Conservation (phyloP, 2,329 filamentous ascomycete genomes). For the Alternaria gaisen region DNA sequence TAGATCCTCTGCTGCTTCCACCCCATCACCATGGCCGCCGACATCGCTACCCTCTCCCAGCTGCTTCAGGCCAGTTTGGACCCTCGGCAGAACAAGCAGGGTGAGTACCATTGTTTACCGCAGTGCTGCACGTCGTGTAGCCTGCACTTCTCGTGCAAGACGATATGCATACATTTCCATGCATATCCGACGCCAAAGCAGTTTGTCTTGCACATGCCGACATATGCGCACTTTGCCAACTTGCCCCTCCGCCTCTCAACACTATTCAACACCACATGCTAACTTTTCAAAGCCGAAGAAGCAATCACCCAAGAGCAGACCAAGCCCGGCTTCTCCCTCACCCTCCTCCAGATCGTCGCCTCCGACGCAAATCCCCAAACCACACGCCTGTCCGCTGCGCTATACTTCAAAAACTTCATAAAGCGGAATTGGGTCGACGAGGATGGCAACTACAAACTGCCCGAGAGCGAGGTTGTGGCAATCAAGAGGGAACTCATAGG, state of each 20-base stretch:
- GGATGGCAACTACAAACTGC: constrained; percentile 91
- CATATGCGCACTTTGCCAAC: not conserved
- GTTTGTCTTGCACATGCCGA: no score
- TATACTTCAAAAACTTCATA: constrained; percentile 99
- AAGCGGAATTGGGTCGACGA: constrained; percentile 94
- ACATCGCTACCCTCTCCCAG: constrained; percentile 74
- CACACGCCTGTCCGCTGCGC: constrained; percentile 83
- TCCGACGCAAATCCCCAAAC: constrained; percentile 75
- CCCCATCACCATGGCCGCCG: constrained; percentile 63
- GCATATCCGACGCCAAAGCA: no score
- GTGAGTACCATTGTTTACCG: constrained; percentile 59
- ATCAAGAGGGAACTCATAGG: constrained; percentile 97
- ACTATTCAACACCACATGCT: constrained; percentile 16
- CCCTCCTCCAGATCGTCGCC: constrained; percentile 88
- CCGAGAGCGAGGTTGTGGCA: constrained; percentile 79
- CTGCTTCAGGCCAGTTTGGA: constrained; percentile 92
- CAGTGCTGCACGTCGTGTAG: constrained; percentile 12
- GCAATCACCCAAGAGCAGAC: constrained; percentile 80
- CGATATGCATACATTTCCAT: not conserved
- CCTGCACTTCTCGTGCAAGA: not conserved
- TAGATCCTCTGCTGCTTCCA: constrained; percentile 5
- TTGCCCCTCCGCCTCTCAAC: constrained; percentile 5
- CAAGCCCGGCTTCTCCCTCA: constrained; percentile 86
- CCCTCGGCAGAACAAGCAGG: constrained; percentile 86
- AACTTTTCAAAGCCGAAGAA: constrained; percentile 72